Percentiles rank a stretch among this genome's conserved stretches.
Conservation (phyloP, 768 basidiomycete species). For the Jaapia argillacea region DNA sequence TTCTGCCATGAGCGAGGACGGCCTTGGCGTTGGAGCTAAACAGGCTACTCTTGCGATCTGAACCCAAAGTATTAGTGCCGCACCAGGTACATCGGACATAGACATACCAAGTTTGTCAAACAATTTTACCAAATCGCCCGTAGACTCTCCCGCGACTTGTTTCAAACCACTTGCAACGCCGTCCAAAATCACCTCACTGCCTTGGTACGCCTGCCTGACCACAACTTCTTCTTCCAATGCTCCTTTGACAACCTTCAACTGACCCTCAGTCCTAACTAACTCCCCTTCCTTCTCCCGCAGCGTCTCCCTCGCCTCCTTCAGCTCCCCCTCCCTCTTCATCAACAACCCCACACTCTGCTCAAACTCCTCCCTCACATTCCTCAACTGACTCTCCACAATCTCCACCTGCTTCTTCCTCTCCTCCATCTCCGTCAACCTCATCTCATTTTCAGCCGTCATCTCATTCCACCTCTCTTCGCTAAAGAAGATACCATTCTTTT, state of each 20-base stretch:
- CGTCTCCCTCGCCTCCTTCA: constrained; percentile 49
- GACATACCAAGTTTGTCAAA: constrained; percentile 77
- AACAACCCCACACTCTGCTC: constrained; percentile 80
- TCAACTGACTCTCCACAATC: constrained; percentile 75
- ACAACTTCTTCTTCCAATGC: constrained; percentile 73
- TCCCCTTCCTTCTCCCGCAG: constrained; percentile 41
- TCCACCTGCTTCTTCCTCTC: constrained; percentile 80
- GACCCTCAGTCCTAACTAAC: constrained; percentile 42
- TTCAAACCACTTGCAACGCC: constrained; percentile 64
- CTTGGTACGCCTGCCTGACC: constrained; percentile 68
- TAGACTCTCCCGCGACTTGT: constrained; percentile 52
- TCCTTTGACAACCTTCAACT: constrained; percentile 45
- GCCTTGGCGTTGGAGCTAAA: constrained; percentile 56
- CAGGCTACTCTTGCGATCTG: constrained; percentile 66
- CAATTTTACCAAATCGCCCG: constrained; percentile 58
- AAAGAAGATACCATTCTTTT: constrained; percentile 95
- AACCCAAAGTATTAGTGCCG: constrained; percentile 6
- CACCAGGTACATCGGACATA: neutral
- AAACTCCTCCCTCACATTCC: constrained; percentile 78
- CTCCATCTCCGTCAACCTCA: constrained; percentile 64
- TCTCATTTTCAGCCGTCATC: constrained; percentile 66
- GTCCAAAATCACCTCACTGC: constrained; percentile 62
- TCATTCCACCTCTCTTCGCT: constrained; percentile 87
- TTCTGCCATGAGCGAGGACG: constrained; percentile 52
- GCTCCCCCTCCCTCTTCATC: constrained; percentile 65